Evolutionary conservation across 371 early-diverging fungal species (phyloP), one percentile per base, ranked within the genome.

Genomic region (Haplosporangium sp.): DNA sequence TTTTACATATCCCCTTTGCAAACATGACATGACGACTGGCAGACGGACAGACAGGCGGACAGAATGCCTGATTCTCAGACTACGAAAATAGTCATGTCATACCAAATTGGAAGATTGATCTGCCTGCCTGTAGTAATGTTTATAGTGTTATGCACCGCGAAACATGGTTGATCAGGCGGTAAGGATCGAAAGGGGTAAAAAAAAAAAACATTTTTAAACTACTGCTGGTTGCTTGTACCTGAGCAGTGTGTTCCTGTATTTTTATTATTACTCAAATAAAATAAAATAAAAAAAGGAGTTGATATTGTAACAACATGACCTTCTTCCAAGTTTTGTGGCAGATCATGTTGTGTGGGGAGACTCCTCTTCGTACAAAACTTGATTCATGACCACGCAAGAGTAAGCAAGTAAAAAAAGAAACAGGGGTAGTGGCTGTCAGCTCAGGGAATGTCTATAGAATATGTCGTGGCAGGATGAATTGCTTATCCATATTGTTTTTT

Each of bases 81-180:
- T 61, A 45, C 17, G 38, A n/a, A 38, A 37, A 59, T 59, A 59
- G 19, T 5, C 39, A 61, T 45, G 44, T 61, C 61, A 61, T 61
- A 4, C 45, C 15, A 45, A 45, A 40, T 39, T 6, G 44, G 44
- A 27, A 47, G 37, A 9, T 20, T 53, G 65, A 7, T 64, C 53
- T 39, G 17, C 37, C 40, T 63, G 45, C 27, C 39, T 61, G 27
- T 39, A 39, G 35, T 48, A 35, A n/a, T 50, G 37, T 15, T 63
- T n/a, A n/a, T 34, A 47, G 11, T 38, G 55, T 65, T 57, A 65
- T 65, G 66, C 66, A 65, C 44, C 61, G 35, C 42, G 66, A 63
- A 63, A 61, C 65, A 64, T 39, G 44, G 52, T 20, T 71, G 75
- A 69, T 75, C 75, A 75, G 75, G 75, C 65, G 75, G 70, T 39